Conservation (phyloP, 257 asterid genomes). For the Solanum lycopersicoides region DNA sequence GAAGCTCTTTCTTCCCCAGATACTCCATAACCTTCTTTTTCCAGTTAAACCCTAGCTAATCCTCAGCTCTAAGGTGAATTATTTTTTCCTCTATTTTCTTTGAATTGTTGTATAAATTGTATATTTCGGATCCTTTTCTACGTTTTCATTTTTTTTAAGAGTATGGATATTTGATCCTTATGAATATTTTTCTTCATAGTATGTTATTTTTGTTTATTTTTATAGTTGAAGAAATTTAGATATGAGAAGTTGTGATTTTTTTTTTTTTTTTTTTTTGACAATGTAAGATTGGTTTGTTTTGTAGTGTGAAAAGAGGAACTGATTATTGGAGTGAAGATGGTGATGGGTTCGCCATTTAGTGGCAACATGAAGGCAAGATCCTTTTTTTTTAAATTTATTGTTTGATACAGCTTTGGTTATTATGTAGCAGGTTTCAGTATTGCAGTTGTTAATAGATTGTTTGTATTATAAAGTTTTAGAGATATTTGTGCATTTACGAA, state of each 20-base stretch:
- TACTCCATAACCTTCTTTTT: background rate
- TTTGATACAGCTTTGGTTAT: background rate
- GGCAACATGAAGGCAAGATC: constrained; percentile 45
- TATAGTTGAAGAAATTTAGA: background rate
- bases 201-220: background rate
- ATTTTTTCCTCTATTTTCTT: background rate
- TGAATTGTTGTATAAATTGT: background rate
- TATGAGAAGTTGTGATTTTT: background rate
- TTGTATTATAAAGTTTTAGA: background rate
- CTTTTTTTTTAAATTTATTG: background rate
- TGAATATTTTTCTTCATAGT: background rate
- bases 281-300: background rate
- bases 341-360: constrained; percentile 31
- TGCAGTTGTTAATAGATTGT: background rate
- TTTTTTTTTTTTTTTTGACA: background rate
- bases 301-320: background rate
- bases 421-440: background rate
- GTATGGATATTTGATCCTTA: background rate
- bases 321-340: constrained; percentile 7
- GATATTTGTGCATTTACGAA: background rate
- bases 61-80: background rate
- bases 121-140: background rate
- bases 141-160: background rate
- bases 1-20: background rate
- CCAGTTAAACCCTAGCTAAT: background rate